These are phyloP conservation scores for Solanum sparsipilum DNA, from an alignment of 257 asterid species.

Conservation along the genomic window DNA sequence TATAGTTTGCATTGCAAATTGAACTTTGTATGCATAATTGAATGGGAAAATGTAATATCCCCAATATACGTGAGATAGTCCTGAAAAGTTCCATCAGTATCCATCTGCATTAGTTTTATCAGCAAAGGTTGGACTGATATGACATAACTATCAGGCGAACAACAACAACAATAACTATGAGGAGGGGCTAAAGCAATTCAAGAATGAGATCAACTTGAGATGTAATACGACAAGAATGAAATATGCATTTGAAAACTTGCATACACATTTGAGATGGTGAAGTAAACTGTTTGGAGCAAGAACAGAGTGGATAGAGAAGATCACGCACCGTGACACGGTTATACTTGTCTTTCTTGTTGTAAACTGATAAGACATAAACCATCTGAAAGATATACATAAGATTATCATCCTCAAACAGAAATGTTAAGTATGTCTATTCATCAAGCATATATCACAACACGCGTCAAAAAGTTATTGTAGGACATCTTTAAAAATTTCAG, in stretches of 20 bases:
- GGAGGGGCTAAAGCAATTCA: neutral
- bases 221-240: neutral
- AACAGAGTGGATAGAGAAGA: slow-evolving; percentile 2
- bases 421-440: neutral
- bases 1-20: neutral
- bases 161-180: neutral
- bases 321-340: slow-evolving; percentile 56
- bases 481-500: neutral
- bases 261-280: neutral
- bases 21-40: neutral
- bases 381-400: slow-evolving; percentile 38
- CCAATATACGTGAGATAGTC: neutral
- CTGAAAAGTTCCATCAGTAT: neutral
- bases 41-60: neutral
- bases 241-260: neutral
- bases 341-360: slow-evolving; percentile 73
- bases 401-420: neutral
- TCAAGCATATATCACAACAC: neutral
- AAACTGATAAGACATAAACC: slow-evolving; percentile 82
- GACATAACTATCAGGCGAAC: neutral
- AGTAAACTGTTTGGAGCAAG: neutral
- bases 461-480: neutral
- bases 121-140: neutral
- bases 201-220: neutral
- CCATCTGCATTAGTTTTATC: neutral